These are phyloP conservation scores for Gaeumannomyces tritici DNA, from an alignment of 2,329 filamentous ascomycete species.

Conservation along the genomic window DNA sequence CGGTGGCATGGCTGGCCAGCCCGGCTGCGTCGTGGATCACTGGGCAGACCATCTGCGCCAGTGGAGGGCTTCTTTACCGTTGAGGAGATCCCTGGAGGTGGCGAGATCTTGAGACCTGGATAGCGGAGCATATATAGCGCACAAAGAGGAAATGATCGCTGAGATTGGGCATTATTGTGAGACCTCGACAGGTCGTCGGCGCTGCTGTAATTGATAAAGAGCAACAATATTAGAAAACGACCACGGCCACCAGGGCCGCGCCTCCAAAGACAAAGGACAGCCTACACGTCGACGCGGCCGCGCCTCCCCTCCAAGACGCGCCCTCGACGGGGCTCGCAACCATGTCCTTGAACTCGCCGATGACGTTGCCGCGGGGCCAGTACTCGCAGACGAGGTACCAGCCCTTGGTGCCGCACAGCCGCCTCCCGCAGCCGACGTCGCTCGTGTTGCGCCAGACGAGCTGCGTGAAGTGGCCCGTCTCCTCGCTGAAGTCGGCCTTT, in stretches of 20 bases:
- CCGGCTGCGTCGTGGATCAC: slow-evolving; percentile 38
- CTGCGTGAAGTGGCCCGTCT: slow-evolving; percentile 65
- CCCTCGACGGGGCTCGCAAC: slow-evolving; percentile 26
- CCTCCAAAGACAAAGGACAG: background rate
- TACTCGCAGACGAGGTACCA: slow-evolving; percentile 67
- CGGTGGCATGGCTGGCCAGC: slow-evolving; percentile 45
- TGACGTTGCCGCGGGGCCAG: slow-evolving; percentile 55
- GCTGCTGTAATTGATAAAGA: background rate
- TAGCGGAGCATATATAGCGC: background rate
- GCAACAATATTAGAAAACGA: background rate
- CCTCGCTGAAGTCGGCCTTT: slow-evolving; percentile 43
- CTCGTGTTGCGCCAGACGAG: slow-evolving; percentile 59
- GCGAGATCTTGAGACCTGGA: background rate
- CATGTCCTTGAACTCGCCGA: slow-evolving; percentile 38
- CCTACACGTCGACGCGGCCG: background rate
- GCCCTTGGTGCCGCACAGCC: slow-evolving; percentile 33
- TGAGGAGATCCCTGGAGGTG: background rate
- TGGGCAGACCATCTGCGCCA: slow-evolving; percentile 46
- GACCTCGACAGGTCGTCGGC: background rate
- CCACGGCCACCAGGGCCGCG: background rate
- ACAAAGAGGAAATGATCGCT: background rate
- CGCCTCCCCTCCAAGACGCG: background rate
- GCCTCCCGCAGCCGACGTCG: slow-evolving; percentile 44
- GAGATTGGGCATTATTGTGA: background rate
- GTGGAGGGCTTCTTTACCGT: slow-evolving; percentile 27